Evolutionary conservation across 345 rosid species (phyloP), one percentile per base, ranked within the genome.

Genomic region (Lepidium africanum): DNA sequence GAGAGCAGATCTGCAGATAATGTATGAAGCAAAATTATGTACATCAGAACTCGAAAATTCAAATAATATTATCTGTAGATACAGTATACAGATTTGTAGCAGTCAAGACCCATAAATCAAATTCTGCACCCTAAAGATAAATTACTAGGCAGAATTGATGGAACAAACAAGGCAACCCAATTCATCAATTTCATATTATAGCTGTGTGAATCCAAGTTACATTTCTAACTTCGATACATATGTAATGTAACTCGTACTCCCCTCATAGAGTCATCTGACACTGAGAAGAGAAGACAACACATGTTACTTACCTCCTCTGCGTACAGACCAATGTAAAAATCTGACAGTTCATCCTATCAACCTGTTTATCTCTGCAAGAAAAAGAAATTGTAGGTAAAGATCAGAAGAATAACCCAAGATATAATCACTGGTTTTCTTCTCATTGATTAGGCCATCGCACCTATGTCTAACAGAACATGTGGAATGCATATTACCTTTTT

Each of bases 321-420:
- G 83, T 89, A 82, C 99, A 94, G 45, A 82, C 62, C 82, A 94
- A 65, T 56, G 83, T 85, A 75, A 71, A 95, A 61, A 95, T 87
- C 53, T 85, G 85, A 76, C 84, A 83, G 48, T 83, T 86, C 78
- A 85, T 38, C 71, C 86, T 86, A 68, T 91, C 97, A 39, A 95
- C 94, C 82, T 79, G 96, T 48, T 77, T 79, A 56, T 78, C 96
- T 79, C 97, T 95, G 92, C 75, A 78, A 17, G 57, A 57, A 61
- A 40, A 70, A 77, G 9, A 69, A 41, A 54, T 21, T 49, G n/a
- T 30, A 3, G 15, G 17, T 41, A 49, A 70, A 36, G 50, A 70
- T 50, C 27, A 38, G 51, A 45, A 37, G 41, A 25, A 43, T 35
- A 58, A 60, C 12, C 38, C 35, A 25, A 9, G 25, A 19, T 3